These are phyloP conservation scores for Peronospora belbahrii DNA, from an alignment of 352 stramenopile species.

Conservation along the genomic window DNA sequence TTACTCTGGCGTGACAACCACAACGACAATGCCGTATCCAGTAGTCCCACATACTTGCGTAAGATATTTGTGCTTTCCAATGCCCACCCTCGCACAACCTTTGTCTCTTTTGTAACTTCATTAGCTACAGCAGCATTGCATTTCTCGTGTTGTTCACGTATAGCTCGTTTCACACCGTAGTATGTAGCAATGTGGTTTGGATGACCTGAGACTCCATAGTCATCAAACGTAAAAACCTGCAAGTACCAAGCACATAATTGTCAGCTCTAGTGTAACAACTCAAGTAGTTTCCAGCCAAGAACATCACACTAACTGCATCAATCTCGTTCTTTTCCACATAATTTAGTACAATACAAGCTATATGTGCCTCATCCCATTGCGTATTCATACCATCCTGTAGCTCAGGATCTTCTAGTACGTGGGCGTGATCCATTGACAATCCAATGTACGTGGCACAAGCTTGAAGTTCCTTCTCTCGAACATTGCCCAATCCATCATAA, in stretches of 20 bases:
- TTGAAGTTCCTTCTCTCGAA: slow-evolving; percentile 80
- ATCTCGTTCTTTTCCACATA: slow-evolving; percentile 54
- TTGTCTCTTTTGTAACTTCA: slow-evolving; percentile 2
- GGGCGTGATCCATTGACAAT: slow-evolving; percentile 36
- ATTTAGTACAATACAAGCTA: slow-evolving; percentile 49
- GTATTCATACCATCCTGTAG: slow-evolving; percentile 84
- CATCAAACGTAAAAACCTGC: slow-evolving; percentile 92
- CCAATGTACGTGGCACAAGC: slow-evolving; percentile 46
- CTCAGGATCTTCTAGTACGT: slow-evolving; percentile 66
- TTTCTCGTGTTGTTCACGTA: slow-evolving; percentile 36
- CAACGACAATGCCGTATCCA: slow-evolving; percentile 58
- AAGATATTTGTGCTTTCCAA: slow-evolving; percentile 69
- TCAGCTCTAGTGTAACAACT: neutral
- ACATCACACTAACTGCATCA: slow-evolving; percentile 40
- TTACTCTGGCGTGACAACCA: slow-evolving; percentile 18
- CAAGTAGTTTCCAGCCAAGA: neutral
- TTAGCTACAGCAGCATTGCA: slow-evolving; percentile 14
- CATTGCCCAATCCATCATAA: slow-evolving; percentile 84
- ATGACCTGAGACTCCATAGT: slow-evolving; percentile 89
- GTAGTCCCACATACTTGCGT: slow-evolving; percentile 84
- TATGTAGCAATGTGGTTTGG: slow-evolving; percentile 88
- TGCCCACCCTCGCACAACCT: slow-evolving; percentile 40
- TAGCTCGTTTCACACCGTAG: slow-evolving; percentile 41
- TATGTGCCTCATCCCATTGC: slow-evolving; percentile 57
- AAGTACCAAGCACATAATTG: neutral